Percentiles rank a stretch among this genome's conserved stretches.
phyloP scores from a whole-genome alignment of 768 basidiomycete genomes.

The Dioszegia crocea region DNA sequence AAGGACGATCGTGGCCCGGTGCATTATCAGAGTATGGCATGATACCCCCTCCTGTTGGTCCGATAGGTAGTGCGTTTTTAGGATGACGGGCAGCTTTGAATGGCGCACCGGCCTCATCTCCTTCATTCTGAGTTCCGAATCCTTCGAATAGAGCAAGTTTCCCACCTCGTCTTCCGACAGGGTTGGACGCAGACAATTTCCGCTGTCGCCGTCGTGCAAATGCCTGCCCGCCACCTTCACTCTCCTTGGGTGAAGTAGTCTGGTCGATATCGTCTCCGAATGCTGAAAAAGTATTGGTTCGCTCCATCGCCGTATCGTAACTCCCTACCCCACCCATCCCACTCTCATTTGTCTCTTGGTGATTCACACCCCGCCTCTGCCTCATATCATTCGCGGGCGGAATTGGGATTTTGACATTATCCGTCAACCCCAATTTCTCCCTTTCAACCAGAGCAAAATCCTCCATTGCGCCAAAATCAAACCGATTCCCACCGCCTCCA shows the following conservation, averaged over 20 bases:
- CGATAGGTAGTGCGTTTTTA: constrained; percentile 24
- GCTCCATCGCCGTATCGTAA: constrained; percentile 24
- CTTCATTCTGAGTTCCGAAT: constrained; percentile 35
- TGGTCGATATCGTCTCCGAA: constrained; percentile 26
- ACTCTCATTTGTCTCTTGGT: background rate
- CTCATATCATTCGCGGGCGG: background rate
- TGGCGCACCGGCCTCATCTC: constrained; percentile 20
- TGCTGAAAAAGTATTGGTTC: constrained; percentile 25
- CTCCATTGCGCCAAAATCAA: constrained; percentile 45
- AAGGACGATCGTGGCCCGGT: constrained; percentile 71
- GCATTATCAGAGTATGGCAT: constrained; percentile 45
- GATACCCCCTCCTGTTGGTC: constrained; percentile 23
- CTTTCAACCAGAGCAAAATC: constrained; percentile 42
- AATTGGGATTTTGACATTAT: background rate
- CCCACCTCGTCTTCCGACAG: constrained; percentile 55
- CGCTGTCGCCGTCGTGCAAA: constrained; percentile 63
- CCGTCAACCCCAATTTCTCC: constrained; percentile 4
- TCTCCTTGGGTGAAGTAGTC: constrained; percentile 22
- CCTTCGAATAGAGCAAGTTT: constrained; percentile 90
- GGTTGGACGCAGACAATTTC: constrained; percentile 78
- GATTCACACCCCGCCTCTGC: constrained; percentile 11
- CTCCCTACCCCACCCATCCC: constrained; percentile 13
- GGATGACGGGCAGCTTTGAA: constrained; percentile 43
- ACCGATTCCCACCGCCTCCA: constrained; percentile 20
- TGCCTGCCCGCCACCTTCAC: constrained; percentile 13